Base-by-base conservation (phyloP, 352 stramenopile genomes). In the Phytopythium litorale region DNA sequence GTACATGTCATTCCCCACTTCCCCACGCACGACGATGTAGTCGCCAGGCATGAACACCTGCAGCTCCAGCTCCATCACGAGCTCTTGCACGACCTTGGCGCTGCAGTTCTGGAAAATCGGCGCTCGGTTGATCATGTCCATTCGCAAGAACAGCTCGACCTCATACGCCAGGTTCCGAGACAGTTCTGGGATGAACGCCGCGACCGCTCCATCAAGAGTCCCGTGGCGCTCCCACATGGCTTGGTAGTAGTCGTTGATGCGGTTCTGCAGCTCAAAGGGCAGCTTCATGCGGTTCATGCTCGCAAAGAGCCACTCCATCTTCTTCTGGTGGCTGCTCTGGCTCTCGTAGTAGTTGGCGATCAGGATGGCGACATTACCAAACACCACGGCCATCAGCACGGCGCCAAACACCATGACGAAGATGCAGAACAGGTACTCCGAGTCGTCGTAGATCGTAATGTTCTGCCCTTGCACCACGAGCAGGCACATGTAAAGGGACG, bases 1-100 rank as follows among this genome's bases (percentile, higher is more conserved):
- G 62, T 94, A 96, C 87, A 96, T 96, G 60, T 96, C 87, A 49
- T 91, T 89, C 0, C 84, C 87, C 8, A 94, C 79, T 62, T 94
- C 84, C 0, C 87, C 87, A 9, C 84, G 79, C 15, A 93, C 82
- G 33, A 96, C 81, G 32, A 94, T 67, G 56, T 93, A 96, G 58
- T 96, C 87, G 16, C 85, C 81, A 1, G 87, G 83, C 81, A 96
- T 91, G 57, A 92, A 94, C 7, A 96, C 80, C 49, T 94, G 80
- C 13, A 93, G 61, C 48, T 89, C 81, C 1, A 96, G 72, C 51
- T 90, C 78, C 82, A 92, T 88, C 8, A 96, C 84, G 4, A 94
- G 69, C 53, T 93, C 84, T 38, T 92, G 83, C 0, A 96, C 83
- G 12, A 96, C 83, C 67, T 96, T 91, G 18, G 81, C 73, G 37